phyloP scores from a whole-genome alignment of 2,329 filamentous ascomycete species.

The Trichophyton simii region DNA sequence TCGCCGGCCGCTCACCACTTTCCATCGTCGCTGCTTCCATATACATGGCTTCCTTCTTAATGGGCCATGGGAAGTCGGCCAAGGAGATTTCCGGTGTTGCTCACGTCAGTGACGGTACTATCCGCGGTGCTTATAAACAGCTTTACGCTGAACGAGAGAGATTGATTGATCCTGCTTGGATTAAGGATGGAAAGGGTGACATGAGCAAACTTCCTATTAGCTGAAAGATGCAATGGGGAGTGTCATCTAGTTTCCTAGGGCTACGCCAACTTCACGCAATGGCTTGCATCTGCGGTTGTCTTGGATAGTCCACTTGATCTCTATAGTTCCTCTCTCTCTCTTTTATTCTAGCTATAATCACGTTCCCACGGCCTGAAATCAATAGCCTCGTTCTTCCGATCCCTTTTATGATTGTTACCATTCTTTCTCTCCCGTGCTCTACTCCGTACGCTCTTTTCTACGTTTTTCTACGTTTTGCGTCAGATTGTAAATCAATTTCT shows the following conservation, averaged over 20 bases:
- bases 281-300: slow-evolving; percentile 2
- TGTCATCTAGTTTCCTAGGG: neutral
- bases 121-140: slow-evolving; percentile 87
- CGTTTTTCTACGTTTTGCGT: neutral
- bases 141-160: slow-evolving; percentile 62
- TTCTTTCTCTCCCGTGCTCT: neutral
- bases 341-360: neutral
- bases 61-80: slow-evolving; percentile 65
- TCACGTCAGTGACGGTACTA: slow-evolving; percentile 90
- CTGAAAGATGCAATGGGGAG: slow-evolving; percentile 12
- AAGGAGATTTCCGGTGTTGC: slow-evolving; percentile 76
- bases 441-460: neutral
- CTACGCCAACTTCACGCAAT: neutral
- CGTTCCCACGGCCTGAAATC: neutral
- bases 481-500: neutral
- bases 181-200: slow-evolving; percentile 57
- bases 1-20: slow-evolving; percentile 84
- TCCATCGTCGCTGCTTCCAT: slow-evolving; percentile 93
- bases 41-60: slow-evolving; percentile 83
- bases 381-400: neutral
- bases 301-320: neutral
- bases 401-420: neutral
- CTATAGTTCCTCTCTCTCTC: neutral
- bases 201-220: slow-evolving; percentile 55
- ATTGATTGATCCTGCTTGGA: slow-evolving; percentile 63